Evolutionary conservation across 1,284 basidiomycete species (phyloP).

Genomic region (Leccinum huronense): DNA sequence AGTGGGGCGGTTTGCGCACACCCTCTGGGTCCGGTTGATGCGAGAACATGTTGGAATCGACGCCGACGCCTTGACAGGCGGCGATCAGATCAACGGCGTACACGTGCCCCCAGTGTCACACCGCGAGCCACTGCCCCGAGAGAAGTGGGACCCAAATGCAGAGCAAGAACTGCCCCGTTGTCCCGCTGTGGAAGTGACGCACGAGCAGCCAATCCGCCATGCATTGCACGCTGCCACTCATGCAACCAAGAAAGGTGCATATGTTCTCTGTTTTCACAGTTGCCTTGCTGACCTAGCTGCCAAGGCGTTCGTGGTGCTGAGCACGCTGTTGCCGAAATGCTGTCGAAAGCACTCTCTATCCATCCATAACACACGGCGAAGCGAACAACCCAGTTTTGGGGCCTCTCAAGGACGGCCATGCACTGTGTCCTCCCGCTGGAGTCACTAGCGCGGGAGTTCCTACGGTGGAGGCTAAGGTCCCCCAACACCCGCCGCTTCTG

Average conservation of each 20-base stretch:
- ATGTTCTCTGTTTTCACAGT: background rate
- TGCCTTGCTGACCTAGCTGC: conserved; percentile 7
- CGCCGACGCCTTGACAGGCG: conserved; percentile 86
- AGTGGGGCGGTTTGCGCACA: conserved; percentile 96
- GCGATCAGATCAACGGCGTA: conserved; percentile 51
- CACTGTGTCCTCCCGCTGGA: conserved; percentile 53
- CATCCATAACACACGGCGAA: conserved; percentile 19
- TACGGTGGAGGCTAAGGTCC: conserved; percentile 68
- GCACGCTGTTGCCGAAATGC: conserved; percentile 40
- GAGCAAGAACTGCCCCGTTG: conserved; percentile 60
- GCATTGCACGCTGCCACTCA: conserved; percentile 28
- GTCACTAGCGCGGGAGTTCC: conserved; percentile 69
- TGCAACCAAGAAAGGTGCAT: conserved; percentile 51
- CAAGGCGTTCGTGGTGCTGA: conserved; percentile 46
- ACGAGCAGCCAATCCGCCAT: conserved; percentile 38
- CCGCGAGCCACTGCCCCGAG: conserved; percentile 49
- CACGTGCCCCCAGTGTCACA: conserved; percentile 42
- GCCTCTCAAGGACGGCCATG: conserved; percentile 50
- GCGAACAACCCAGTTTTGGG: background rate
- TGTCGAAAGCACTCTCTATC: conserved; percentile 40
- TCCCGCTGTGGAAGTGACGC: conserved; percentile 42
- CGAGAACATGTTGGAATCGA: conserved; percentile 95
- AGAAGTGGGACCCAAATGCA: conserved; percentile 77
- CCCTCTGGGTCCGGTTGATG: conserved; percentile 92
- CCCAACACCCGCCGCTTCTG: conserved; percentile 41